Base-by-base conservation (phyloP, 73 alveolate genomes). In the Paramecium sexaurelia region DNA sequence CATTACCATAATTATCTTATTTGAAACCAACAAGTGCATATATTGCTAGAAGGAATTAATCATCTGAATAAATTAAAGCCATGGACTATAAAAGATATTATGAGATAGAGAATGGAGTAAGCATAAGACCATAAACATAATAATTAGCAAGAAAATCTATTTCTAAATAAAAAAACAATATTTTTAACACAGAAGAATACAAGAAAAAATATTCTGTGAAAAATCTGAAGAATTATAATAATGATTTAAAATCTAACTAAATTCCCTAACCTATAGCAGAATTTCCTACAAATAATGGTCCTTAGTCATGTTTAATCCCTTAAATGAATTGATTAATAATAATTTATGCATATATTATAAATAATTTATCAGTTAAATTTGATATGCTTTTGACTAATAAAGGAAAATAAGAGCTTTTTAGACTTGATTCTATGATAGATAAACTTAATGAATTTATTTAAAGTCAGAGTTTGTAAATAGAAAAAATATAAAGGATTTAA, bases 11-110 rank as follows among this genome's bases (percentile, higher is more conserved):
- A 39, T 15, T 78, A 19, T 78, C 90, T 0, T 78, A 78, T 45
- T 78, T 78, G 39, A 78, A 78, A 33, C 90, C 90, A 24, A 78
- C 90, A 19, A 78, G 90, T 78, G 90, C 90, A 17, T 78, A 78
- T 45, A 29, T 78, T 40, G 43, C 90, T 7, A 37, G 90, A 45
- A 78, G 90, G 15, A 78, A 78, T 78, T n/a, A 78, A 45, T 78
- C 90, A 7, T 78, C 90, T 20, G 90, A 78, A 9, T 26, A 78
- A 22, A 78, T 78, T 9, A 78, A 78, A 13, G 90, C 90, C 6
- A 29, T 78, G 71, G 90, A 78, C 41, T 78, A 78, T 20, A 78
- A 78, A 33, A 39, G 90, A 24, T 78, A 78, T 40, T 78, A 78
- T 40, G 90, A 78, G 24, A 78, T 78, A 24, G 90, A 37, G 24